phyloP scores from a whole-genome alignment of 176 grass and related monocot genomes.

The Cenchrus americanus region DNA sequence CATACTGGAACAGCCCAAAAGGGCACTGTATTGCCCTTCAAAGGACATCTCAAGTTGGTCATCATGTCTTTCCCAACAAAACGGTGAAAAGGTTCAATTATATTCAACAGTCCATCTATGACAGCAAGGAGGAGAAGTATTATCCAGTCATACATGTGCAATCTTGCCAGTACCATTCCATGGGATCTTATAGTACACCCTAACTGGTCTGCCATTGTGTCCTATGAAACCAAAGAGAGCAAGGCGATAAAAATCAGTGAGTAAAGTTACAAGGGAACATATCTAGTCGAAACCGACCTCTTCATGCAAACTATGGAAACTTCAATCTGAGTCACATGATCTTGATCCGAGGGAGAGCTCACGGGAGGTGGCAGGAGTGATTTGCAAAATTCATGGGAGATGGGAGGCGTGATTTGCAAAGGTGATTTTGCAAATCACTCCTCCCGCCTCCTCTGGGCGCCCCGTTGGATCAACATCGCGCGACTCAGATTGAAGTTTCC shows the following conservation, averaged over 20 bases:
- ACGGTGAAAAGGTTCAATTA: constrained; percentile 82
- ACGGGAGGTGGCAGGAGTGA: no score
- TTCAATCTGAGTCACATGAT: no score
- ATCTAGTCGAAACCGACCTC: no score
- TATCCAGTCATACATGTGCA: constrained; percentile 89
- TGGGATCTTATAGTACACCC: constrained; percentile 70
- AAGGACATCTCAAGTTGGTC: constrained; percentile 77
- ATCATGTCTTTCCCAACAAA: constrained; percentile 90
- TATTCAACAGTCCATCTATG: constrained; percentile 66
- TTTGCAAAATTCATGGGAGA: no score
- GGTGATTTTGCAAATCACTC: no score
- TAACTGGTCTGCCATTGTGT: constrained; percentile 67
- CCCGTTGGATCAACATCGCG: no score
- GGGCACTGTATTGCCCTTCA: constrained; percentile 79
- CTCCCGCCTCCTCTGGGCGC: no score
- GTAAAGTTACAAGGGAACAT: constrained; percentile 11
- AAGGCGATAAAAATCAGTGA: constrained; percentile 32
- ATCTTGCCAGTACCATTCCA: constrained; percentile 63
- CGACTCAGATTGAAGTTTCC: no score
- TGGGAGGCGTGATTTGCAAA: no score
- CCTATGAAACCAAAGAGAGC: constrained; percentile 43
- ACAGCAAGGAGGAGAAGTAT: constrained; percentile 75
- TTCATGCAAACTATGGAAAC: no score
- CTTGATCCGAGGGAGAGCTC: no score
- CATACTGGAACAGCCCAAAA: constrained; percentile 87